Evolutionary conservation across 305 asterid genomes (phyloP).

Genomic region (Fraxinus nigra): DNA sequence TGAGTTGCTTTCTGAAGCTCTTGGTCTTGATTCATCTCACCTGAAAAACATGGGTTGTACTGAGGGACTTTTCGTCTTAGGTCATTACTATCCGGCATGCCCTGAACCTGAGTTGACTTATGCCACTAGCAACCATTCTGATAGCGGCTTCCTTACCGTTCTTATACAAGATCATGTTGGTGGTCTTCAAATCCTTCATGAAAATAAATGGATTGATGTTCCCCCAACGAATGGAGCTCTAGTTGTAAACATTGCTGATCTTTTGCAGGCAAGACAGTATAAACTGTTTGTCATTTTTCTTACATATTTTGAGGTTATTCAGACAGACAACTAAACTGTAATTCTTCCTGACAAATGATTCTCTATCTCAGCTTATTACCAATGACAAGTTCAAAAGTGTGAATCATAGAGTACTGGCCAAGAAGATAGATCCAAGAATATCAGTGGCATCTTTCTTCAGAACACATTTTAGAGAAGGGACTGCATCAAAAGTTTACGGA

Average conservation of each 20-base stretch:
- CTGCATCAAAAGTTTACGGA: constrained; percentile 23
- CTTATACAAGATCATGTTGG: constrained; percentile 57
- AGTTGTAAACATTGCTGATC: constrained; percentile 43
- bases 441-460: constrained; percentile 65
- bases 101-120: constrained; percentile 55
- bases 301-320: neutral
- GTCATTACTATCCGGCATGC: constrained; percentile 62
- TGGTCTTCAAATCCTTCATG: constrained; percentile 44
- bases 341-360: neutral
- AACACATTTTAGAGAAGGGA: constrained; percentile 34
- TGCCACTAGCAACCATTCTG: constrained; percentile 45
- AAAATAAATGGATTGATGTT: constrained; percentile 47
- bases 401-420: constrained; percentile 55
- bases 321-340: neutral
- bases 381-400: constrained; percentile 58
- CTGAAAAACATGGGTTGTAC: constrained; percentile 54
- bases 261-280: constrained; percentile 30
- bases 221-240: constrained; percentile 43
- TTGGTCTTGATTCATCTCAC: constrained; percentile 40
- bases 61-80: constrained; percentile 27
- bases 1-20: constrained; percentile 45
- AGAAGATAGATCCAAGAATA: constrained; percentile 44
- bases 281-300: neutral
- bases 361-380: constrained; percentile 38
- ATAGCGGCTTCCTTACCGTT: constrained; percentile 49